These are phyloP conservation scores for Lecanoromycetidae sp. DNA, from an alignment of 2,329 filamentous ascomycete species.

Conservation along the genomic window DNA sequence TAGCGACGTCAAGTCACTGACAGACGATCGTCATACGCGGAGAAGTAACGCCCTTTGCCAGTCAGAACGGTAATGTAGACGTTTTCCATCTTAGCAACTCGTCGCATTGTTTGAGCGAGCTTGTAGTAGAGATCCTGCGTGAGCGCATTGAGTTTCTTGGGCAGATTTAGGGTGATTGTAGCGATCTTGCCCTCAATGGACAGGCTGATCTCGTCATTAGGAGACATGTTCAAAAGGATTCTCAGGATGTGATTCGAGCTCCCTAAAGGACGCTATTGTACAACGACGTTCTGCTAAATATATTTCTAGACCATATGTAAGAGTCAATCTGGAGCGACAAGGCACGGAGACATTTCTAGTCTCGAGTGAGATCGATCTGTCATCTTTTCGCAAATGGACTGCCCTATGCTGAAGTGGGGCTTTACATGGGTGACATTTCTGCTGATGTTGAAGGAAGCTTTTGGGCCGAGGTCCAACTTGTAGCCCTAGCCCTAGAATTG, in stretches of 20 bases:
- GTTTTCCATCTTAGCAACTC: conserved; percentile 67
- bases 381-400: too few species aligned
- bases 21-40: too few species aligned
- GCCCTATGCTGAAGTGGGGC: too few species aligned
- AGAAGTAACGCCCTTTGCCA: conserved; percentile 71
- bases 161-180: conserved; percentile 74
- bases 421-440: too few species aligned
- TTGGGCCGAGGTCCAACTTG: conserved; percentile 6
- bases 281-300: too few species aligned
- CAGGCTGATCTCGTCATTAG: conserved; percentile 41
- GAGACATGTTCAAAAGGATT: conserved; percentile 26
- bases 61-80: conserved; percentile 76
- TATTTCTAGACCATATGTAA: neutral
- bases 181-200: conserved; percentile 59
- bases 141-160: conserved; percentile 79
- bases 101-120: conserved; percentile 58
- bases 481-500: too few species aligned
- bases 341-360: neutral
- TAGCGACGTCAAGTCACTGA: too few species aligned
- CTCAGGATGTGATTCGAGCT: neutral
- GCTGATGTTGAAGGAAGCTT: neutral
- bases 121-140: conserved; percentile 61
- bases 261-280: neutral
- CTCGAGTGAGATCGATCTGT: too few species aligned
- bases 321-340: neutral